Evolutionary conservation across 352 stramenopile genomes (phyloP).

Genomic region (Pythium scleroteichum): DNA sequence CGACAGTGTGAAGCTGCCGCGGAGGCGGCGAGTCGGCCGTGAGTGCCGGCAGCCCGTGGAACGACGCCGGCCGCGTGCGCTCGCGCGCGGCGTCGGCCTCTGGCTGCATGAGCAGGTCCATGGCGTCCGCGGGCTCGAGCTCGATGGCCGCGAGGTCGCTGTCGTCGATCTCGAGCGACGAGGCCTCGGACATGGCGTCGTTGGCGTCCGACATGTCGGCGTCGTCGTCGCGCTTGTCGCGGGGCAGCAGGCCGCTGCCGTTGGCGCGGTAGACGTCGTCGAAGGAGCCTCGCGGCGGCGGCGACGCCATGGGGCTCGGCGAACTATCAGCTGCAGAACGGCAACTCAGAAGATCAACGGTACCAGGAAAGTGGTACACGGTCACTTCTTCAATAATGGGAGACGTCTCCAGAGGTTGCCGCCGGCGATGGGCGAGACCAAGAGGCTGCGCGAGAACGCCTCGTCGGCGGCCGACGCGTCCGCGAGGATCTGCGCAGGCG

Average conservation of each 20-base stretch:
- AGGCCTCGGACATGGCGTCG: constrained; percentile 31
- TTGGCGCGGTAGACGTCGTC: constrained; percentile 26
- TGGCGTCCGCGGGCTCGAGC: constrained; percentile 13
- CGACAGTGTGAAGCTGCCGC: constrained; percentile 1
- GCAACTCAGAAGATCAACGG: no score
- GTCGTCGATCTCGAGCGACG: constrained; percentile 31
- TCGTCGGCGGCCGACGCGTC: no score
- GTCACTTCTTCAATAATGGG: no score
- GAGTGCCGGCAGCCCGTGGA: constrained; percentile 5
- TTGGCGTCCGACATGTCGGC: constrained; percentile 21
- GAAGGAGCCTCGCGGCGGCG: constrained; percentile 18
- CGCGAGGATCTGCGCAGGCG: no score
- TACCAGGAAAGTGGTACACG: no score
- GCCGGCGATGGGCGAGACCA: no score
- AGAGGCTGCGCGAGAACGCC: no score
- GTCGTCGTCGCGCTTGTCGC: constrained; percentile 19
- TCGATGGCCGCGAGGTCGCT: constrained; percentile 7
- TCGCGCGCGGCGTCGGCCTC: neutral
- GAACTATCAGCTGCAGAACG: no score
- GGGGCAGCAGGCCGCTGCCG: constrained; percentile 15
- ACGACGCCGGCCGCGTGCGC: constrained; percentile 10
- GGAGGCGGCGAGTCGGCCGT: neutral
- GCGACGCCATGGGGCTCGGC: neutral
- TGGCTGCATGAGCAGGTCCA: constrained; percentile 9
- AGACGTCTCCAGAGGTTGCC: no score